Conservation (phyloP, 768 basidiomycete genomes). For the Leucocoprinus birnbaumii region DNA sequence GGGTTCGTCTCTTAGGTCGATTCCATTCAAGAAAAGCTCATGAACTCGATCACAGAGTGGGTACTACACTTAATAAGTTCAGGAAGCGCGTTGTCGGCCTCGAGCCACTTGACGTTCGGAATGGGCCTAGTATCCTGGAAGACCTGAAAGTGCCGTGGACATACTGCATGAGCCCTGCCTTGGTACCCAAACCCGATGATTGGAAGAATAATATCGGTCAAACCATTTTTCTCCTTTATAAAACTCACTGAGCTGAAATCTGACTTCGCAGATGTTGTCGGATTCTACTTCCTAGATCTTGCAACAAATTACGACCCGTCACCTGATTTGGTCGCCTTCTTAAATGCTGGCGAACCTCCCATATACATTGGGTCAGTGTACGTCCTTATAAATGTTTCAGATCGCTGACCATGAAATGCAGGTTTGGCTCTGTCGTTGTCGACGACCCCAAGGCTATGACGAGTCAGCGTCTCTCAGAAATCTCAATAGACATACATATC, state of each 20-base stretch:
- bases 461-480: constrained; percentile 31
- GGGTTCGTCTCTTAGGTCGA: constrained; percentile 33
- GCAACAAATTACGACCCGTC: constrained; percentile 45
- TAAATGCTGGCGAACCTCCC: constrained; percentile 47
- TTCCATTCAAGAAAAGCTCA: not conserved
- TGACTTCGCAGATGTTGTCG: constrained; percentile 46
- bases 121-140: constrained; percentile 51
- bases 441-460: constrained; percentile 52
- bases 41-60: constrained; percentile 35
- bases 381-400: not conserved
- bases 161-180: constrained; percentile 56
- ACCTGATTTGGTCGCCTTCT: constrained; percentile 43
- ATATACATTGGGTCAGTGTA: constrained; percentile 53
- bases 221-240: constrained; percentile 2
- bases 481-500: too few species aligned
- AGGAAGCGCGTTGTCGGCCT: constrained; percentile 47
- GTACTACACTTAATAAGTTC: constrained; percentile 58
- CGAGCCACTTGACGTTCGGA: constrained; percentile 40
- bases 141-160: constrained; percentile 57
- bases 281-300: constrained; percentile 61
- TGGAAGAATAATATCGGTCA: constrained; percentile 63
- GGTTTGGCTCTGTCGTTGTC: constrained; percentile 62
- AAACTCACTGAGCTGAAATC: not conserved
- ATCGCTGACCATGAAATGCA: constrained; percentile 13
- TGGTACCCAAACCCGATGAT: constrained; percentile 59